phyloP scores from a whole-genome alignment of 2,329 filamentous ascomycete species.

The Aspergillus puulaauensis region DNA sequence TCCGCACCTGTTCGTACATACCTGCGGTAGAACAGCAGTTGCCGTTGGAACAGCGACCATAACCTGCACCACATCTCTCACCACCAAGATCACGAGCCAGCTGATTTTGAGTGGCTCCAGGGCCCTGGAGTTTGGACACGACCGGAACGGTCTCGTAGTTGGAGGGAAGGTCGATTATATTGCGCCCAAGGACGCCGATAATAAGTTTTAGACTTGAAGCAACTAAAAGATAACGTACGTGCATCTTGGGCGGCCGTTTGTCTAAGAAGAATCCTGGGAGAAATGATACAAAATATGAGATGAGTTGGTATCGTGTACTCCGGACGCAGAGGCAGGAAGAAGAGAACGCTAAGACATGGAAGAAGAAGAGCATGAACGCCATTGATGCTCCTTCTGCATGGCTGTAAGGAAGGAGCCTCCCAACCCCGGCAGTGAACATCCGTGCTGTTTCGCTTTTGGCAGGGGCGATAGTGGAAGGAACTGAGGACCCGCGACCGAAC shows the following conservation, averaged over 20 bases:
- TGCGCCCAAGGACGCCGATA: constrained; percentile 14
- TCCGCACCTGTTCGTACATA: constrained; percentile 17
- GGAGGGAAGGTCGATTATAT: constrained; percentile 10
- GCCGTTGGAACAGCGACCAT: constrained; percentile 33
- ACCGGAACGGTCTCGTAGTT: constrained; percentile 7
- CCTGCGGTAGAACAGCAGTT: constrained; percentile 42
- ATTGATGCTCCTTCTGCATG: background rate
- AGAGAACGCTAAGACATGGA: constrained; percentile 3
- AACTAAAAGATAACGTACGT: constrained; percentile 15
- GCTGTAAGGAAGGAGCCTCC: background rate
- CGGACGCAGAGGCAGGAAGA: background rate
- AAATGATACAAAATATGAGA: constrained; percentile 25
- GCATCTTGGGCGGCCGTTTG: constrained; percentile 21
- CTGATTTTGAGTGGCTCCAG: constrained; percentile 3
- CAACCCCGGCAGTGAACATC: background rate
- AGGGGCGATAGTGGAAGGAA: background rate
- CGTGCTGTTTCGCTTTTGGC: background rate
- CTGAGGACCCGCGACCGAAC: background rate
- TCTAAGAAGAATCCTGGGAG: constrained; percentile 9
- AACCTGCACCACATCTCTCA: constrained; percentile 33
- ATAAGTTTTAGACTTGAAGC: constrained; percentile 14
- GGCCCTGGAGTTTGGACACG: background rate
- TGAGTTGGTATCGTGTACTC: constrained; percentile 13
- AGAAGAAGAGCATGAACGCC: background rate
- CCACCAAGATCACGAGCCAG: constrained; percentile 20